phyloP scores from a whole-genome alignment of 768 basidiomycete genomes.

The Serendipita sp. region DNA sequence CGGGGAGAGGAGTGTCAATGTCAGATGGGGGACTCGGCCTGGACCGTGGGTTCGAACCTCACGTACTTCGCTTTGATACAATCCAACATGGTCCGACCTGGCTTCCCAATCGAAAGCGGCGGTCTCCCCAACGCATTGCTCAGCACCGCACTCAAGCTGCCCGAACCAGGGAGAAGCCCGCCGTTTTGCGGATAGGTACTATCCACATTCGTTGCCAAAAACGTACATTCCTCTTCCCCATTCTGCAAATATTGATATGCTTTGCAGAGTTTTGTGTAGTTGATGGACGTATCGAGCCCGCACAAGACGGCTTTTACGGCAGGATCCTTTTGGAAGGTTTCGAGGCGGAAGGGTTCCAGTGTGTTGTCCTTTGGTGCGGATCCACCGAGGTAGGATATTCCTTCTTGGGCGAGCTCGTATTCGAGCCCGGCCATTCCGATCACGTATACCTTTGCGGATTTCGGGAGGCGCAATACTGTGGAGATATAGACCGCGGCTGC shows the following conservation, averaged over 20 bases:
- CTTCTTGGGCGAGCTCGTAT: conserved; percentile 83
- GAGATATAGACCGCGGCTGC: conserved; percentile 75
- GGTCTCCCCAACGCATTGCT: conserved; percentile 51
- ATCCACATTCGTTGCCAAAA: conserved; percentile 86
- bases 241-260: conserved; percentile 85
- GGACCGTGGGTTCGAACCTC: background rate
- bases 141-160: conserved; percentile 70
- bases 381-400: conserved; percentile 65
- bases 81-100: conserved; percentile 82
- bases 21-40: too few relatives aligned
- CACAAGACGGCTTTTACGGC: conserved; percentile 86
- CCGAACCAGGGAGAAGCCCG: conserved; percentile 69
- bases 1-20: background rate
- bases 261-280: conserved; percentile 88
- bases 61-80: conserved; percentile 67
- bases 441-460: conserved; percentile 88
- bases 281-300: conserved; percentile 72
- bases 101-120: conserved; percentile 79
- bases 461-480: conserved; percentile 74
- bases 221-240: conserved; percentile 43
- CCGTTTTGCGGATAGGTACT: conserved; percentile 67
- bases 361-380: conserved; percentile 77
- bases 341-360: conserved; percentile 49
- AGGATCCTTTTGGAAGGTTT: conserved; percentile 57
- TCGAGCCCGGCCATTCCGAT: conserved; percentile 86